phyloP scores from a whole-genome alignment of 495 filamentous ascomycete species.

The Lasiosphaeria hispida region DNA sequence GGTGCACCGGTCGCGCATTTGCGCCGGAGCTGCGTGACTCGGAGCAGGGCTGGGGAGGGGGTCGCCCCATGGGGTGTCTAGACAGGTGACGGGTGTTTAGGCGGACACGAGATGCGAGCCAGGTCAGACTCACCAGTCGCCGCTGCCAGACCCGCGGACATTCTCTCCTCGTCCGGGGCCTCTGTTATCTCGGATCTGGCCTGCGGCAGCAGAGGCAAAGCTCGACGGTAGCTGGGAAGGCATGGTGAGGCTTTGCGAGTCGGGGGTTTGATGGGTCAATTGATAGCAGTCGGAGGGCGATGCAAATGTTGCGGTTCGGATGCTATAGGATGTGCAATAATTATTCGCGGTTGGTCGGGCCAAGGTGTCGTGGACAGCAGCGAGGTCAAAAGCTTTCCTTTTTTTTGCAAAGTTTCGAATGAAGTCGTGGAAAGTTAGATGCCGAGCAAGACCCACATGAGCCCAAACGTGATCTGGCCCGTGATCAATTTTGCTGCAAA shows the following conservation, averaged over 20 bases:
- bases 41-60: too few species aligned
- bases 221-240: constrained; percentile 75
- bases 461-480: constrained; percentile 27
- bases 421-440: constrained; percentile 29
- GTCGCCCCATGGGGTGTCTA: too few species aligned
- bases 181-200: constrained; percentile 58
- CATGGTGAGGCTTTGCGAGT: constrained; percentile 45
- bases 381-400: constrained; percentile 16
- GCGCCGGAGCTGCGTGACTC: too few species aligned
- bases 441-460: constrained; percentile 24
- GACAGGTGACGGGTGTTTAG: too few species aligned
- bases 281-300: constrained; percentile 7
- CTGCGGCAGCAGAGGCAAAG: constrained; percentile 80
- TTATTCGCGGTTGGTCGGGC: constrained; percentile 10
- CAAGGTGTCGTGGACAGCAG: constrained; percentile 10
- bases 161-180: constrained; percentile 27
- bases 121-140: constrained; percentile 35
- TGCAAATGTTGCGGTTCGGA: constrained; percentile 3
- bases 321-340: constrained; percentile 12
- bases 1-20: too few species aligned
- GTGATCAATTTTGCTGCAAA: constrained; percentile 18
- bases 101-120: neutral
- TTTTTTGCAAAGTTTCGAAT: constrained; percentile 33
- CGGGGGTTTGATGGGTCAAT: constrained; percentile 9
- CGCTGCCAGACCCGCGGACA: constrained; percentile 28